Conservation (phyloP, 169 alveolate genomes). For the Miamiensis avidus region DNA sequence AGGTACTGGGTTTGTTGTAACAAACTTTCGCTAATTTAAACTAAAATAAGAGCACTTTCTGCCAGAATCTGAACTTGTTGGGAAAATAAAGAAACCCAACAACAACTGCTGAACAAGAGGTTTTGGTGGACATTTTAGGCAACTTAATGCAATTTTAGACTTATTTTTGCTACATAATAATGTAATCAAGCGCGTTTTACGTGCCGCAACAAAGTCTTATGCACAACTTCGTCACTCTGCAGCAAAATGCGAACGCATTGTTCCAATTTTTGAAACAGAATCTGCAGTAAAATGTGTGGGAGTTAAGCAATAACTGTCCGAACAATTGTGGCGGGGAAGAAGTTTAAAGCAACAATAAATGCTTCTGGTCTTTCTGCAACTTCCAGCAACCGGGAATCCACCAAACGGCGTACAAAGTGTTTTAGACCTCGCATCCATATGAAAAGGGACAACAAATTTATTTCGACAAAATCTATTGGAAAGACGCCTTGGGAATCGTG, state of each 20-base stretch:
- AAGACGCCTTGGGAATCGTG: neutral
- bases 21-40: neutral
- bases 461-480: neutral
- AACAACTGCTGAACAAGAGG: no score
- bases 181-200: neutral
- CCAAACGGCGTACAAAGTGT: slow-evolving; percentile 58
- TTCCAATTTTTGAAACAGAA: neutral
- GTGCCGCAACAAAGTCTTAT: neutral
- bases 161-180: neutral
- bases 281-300: neutral
- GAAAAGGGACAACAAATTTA: slow-evolving; percentile 40
- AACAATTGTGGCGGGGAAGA: neutral
- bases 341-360: neutral
- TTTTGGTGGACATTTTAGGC: neutral
- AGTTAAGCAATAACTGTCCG: neutral
- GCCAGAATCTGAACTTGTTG: no score
- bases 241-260: no score
- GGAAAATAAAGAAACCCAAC: neutral
- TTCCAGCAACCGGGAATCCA: slow-evolving; percentile 68
- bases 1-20: neutral
- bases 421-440: slow-evolving; percentile 84
- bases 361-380: neutral
- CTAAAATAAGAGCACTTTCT: neutral
- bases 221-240: neutral
- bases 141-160: no score